Evolutionary conservation across 169 alveolate genomes (phyloP), one percentile per base, ranked within the genome.

Genomic region (Cyclospora cayetanensis): DNA sequence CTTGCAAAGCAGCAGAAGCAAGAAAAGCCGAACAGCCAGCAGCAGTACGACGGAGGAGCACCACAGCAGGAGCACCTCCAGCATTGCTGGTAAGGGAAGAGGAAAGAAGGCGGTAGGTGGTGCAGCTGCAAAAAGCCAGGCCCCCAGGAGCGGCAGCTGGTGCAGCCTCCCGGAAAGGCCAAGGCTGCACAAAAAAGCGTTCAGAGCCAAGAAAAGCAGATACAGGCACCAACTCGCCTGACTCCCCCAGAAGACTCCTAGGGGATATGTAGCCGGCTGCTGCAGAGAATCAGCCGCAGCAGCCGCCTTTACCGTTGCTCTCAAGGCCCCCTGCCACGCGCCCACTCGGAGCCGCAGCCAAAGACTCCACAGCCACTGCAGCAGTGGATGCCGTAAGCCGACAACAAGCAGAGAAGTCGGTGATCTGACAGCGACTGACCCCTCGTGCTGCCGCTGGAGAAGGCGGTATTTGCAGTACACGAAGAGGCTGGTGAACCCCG

Each of bases 1-100:
- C 65, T 22, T 1, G 85, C 85, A 74, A n/a, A 74, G 85, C 65
- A 74, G 85, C 85, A 74, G 85, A 53, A 74, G 85, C 85, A 74
- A 12, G 29, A 74, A 9, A 0, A 74, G 37, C 42, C 85, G 85
- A 37, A 41, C 15, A 18, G 37, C 85, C 3, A 74, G n/a, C 4
- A 74, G 41, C 27, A 74, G 39, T 22, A 41, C 85, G 20, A 39
- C 41, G 2, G 85, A 74, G 0, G 85, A 74, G 65, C 70, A 11
- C 34, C 9, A 22, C 34, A 55, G 70, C 22, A 74, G 46, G 65
- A 37, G 35, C 60, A 74, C n/a, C 22, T 5, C 39, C 85, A 74
- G 85, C 63, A n/a, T 53, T 18, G 41, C 22, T 39, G 85, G 85
- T 63, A 74, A 37, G 65, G 85, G 65, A 53, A 41, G 50, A 4